Percentiles rank a stretch among this genome's conserved stretches.
Evolutionary conservation across 2,329 filamentous ascomycete genomes (phyloP).

Genomic region (Harringtonia aguacate): DNA sequence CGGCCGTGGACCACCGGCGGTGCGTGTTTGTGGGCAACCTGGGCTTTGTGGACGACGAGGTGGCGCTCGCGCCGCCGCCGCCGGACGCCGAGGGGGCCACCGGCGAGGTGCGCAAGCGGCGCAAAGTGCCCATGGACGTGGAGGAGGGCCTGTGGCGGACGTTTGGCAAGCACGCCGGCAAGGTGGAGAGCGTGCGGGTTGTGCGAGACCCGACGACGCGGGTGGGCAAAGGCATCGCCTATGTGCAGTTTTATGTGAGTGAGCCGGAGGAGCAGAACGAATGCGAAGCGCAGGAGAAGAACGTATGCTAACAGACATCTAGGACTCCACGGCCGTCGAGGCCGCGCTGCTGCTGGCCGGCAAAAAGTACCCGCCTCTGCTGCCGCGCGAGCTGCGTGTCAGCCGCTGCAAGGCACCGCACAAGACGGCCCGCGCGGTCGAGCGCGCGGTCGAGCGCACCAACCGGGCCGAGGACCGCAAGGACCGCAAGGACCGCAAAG

Average conservation of each 20-base stretch:
- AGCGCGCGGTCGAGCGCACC: slow-evolving; percentile 29
- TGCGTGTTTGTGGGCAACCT: slow-evolving; percentile 97
- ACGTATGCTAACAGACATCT: background rate
- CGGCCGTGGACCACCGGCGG: slow-evolving; percentile 69
- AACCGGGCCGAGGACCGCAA: no score
- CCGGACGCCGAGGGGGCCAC: slow-evolving; percentile 30
- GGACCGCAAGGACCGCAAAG: slow-evolving; percentile 14
- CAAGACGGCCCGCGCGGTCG: slow-evolving; percentile 44
- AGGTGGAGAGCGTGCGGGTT: slow-evolving; percentile 87
- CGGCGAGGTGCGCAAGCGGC: slow-evolving; percentile 37
- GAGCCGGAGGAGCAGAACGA: background rate
- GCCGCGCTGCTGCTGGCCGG: slow-evolving; percentile 78
- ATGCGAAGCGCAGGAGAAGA: background rate
- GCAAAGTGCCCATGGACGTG: slow-evolving; percentile 67
- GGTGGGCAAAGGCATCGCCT: slow-evolving; percentile 93
- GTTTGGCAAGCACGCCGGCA: slow-evolving; percentile 62
- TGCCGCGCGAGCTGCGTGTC: slow-evolving; percentile 81
- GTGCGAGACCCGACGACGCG: slow-evolving; percentile 81
- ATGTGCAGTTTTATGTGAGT: slow-evolving; percentile 80
- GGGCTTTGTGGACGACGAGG: slow-evolving; percentile 89
- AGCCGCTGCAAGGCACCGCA: slow-evolving; percentile 69
- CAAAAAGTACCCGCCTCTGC: slow-evolving; percentile 88
- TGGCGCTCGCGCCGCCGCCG: no score
- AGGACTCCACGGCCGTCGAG: slow-evolving; percentile 81
- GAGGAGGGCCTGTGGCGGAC: slow-evolving; percentile 89